Conservation (phyloP, 2,329 filamentous ascomycete species). For the Parastagonospora avenae region DNA sequence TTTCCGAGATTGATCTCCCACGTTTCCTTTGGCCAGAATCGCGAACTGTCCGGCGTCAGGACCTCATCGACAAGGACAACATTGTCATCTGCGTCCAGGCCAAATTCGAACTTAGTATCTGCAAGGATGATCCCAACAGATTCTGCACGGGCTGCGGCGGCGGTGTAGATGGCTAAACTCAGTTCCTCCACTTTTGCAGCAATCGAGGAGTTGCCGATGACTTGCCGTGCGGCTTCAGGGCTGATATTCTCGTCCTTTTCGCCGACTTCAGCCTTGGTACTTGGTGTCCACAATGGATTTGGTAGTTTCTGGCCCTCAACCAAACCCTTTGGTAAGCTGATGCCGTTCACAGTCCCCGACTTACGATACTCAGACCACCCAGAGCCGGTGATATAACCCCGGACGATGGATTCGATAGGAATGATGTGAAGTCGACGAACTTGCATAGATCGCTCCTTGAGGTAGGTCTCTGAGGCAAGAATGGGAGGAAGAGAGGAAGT, state of each 20-base stretch:
- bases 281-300: conserved; percentile 75
- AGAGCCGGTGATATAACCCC: conserved; percentile 85
- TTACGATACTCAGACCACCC: conserved; percentile 81
- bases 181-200: conserved; percentile 69
- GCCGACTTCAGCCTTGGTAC: conserved; percentile 82
- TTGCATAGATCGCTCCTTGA: conserved; percentile 72
- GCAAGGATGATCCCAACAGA: conserved; percentile 76
- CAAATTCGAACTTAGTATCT: conserved; percentile 80
- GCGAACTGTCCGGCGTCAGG: conserved; percentile 73
- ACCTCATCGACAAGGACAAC: conserved; percentile 84
- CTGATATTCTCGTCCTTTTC: conserved; percentile 86
- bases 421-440: conserved; percentile 76
- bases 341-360: conserved; percentile 79
- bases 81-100: conserved; percentile 64
- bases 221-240: conserved; percentile 61
- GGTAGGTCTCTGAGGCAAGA: conserved; percentile 52
- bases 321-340: conserved; percentile 70
- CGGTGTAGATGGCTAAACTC: conserved; percentile 67
- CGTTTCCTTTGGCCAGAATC: conserved; percentile 80
- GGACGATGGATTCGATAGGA: conserved; percentile 82
- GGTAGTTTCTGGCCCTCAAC: conserved; percentile 72
- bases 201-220: conserved; percentile 68
- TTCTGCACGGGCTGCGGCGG: conserved; percentile 67
- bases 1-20: conserved; percentile 69
- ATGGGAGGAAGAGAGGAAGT: conserved; percentile 60